phyloP scores from a whole-genome alignment of 768 basidiomycete species.

The Pisolithus sp. region DNA sequence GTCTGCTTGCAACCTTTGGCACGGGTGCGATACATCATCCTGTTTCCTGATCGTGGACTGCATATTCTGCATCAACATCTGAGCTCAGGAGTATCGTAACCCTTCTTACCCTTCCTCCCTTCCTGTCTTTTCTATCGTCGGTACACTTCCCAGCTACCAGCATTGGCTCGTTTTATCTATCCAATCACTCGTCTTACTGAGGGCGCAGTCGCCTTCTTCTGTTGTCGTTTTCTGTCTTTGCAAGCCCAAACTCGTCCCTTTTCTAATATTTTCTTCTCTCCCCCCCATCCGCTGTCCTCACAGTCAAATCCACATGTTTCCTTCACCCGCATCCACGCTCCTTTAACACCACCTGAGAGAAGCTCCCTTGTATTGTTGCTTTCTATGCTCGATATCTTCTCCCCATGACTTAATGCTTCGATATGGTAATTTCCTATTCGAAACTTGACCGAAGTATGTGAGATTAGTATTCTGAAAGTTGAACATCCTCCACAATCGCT shows the following conservation, averaged over 20 bases:
- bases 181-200: conserved; percentile 3
- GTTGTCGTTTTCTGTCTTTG: conserved; percentile 19
- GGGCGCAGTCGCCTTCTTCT: conserved; percentile 11
- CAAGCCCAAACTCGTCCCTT: conserved; percentile 13
- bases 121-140: conserved; percentile 20
- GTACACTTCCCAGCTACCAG: conserved; percentile 17
- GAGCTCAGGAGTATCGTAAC: conserved; percentile 16
- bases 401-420: conserved; percentile 32
- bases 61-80: conserved; percentile 10
- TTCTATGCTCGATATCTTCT: conserved; percentile 28
- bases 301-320: conserved; percentile 18
- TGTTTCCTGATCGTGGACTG: conserved; percentile 12
- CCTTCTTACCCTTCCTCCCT: conserved; percentile 13
- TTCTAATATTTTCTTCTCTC: conserved; percentile 4
- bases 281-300: conserved; percentile 8
- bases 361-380: conserved; percentile 26
- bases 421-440: conserved; percentile 22
- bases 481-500: too few relatives aligned
- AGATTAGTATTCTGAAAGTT: too few relatives aligned
- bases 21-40: conserved; percentile 2
- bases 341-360: conserved; percentile 21
- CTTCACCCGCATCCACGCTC: conserved; percentile 21
- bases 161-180: conserved; percentile 18
- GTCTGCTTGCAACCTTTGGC: conserved; percentile 1
- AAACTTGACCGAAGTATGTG: conserved; percentile 9